Evolutionary conservation across 1,284 basidiomycete genomes (phyloP).

Genomic region (Apiotrichum gracile): DNA sequence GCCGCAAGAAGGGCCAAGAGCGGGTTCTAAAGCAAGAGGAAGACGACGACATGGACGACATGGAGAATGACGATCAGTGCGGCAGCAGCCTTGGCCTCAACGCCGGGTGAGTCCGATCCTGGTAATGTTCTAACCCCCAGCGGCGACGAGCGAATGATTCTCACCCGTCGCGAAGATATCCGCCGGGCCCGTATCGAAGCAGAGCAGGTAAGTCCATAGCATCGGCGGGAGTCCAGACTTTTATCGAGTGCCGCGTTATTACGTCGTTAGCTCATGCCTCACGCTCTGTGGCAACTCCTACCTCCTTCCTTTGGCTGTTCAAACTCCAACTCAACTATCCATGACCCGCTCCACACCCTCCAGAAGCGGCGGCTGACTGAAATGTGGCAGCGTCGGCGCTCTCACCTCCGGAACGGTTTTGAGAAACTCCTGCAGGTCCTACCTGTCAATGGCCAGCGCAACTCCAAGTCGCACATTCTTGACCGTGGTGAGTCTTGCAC

Average conservation of each 20-base stretch:
- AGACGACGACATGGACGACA: background rate
- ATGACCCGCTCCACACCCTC: background rate
- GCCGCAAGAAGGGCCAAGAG: background rate
- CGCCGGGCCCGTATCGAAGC: constrained; percentile 31
- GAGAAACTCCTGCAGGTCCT: constrained; percentile 75
- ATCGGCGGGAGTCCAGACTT: background rate
- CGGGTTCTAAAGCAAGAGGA: background rate
- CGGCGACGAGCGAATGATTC: constrained; percentile 12
- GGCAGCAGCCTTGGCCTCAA: constrained; percentile 7
- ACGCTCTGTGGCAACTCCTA: background rate
- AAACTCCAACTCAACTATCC: too few relatives aligned
- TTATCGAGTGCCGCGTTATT: background rate
- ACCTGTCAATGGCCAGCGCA: constrained; percentile 77
- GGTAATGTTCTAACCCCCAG: background rate
- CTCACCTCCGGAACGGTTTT: constrained; percentile 81
- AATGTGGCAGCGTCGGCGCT: constrained; percentile 75
- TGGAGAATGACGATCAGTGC: background rate
- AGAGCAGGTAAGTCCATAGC: constrained; percentile 34
- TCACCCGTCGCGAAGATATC: constrained; percentile 22
- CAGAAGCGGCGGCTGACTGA: constrained; percentile 57
- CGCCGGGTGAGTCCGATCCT: background rate
- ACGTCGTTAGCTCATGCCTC: background rate
- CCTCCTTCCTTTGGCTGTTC: background rate
- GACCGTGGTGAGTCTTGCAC: constrained; percentile 61
- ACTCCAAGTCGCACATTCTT: constrained; percentile 76